phyloP scores from a whole-genome alignment of 345 rosid genomes.

The Salix brachista region DNA sequence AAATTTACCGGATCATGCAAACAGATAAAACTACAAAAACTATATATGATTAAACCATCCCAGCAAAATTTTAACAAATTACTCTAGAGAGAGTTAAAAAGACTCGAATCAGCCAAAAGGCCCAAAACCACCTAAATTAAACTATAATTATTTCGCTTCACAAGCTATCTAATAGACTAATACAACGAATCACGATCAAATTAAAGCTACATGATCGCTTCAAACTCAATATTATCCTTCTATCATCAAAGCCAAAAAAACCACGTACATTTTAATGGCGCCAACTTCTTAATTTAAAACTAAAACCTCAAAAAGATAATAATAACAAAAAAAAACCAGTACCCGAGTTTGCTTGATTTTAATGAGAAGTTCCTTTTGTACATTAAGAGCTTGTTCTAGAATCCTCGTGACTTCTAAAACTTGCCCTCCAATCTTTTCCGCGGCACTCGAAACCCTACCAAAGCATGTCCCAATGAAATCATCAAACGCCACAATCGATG shows the following conservation, averaged over 20 bases:
- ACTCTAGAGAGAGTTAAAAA: background rate
- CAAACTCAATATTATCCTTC: too few relatives aligned
- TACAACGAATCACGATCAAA: too few relatives aligned
- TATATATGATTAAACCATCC: background rate
- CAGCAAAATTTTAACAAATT: background rate
- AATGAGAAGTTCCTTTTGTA: slow-evolving; percentile 64
- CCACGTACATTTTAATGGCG: background rate
- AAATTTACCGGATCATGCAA: background rate
- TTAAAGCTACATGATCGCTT: too few relatives aligned
- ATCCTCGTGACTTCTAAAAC: slow-evolving; percentile 70
- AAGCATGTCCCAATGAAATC: slow-evolving; percentile 55
- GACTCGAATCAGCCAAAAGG: too few relatives aligned
- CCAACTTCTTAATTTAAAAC: background rate
- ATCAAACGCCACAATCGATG: slow-evolving; percentile 70
- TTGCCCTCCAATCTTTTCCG: slow-evolving; percentile 88
- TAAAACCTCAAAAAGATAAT: background rate
- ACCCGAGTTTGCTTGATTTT: slow-evolving; percentile 71
- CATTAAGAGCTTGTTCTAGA: slow-evolving; percentile 56
- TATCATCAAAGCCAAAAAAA: too few relatives aligned
- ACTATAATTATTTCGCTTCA: too few relatives aligned
- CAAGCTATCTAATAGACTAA: too few relatives aligned
- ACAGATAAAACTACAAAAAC: background rate
- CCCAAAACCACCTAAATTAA: too few relatives aligned
- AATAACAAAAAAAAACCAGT: background rate
- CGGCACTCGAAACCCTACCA: slow-evolving; percentile 54